Evolutionary conservation across 768 basidiomycete species (phyloP).

Genomic region (Collybia sordida): DNA sequence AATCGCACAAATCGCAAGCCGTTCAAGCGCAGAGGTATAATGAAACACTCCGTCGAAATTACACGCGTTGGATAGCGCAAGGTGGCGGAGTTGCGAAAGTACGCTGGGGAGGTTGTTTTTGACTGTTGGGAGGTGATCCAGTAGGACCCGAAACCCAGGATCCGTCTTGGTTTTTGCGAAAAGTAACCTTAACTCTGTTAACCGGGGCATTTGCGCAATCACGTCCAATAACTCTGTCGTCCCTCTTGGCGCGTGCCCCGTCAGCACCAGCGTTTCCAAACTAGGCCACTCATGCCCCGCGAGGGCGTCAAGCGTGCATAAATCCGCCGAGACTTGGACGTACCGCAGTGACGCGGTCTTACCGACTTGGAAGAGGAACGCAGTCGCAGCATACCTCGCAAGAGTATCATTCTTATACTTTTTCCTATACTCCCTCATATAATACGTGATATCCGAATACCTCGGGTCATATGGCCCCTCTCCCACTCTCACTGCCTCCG

Average conservation of each 20-base stretch:
- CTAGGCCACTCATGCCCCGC: slow-evolving; percentile 31
- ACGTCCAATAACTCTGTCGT: slow-evolving; percentile 29
- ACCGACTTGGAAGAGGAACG: slow-evolving; percentile 30
- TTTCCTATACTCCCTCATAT: slow-evolving; percentile 37
- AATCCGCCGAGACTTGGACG: slow-evolving; percentile 37
- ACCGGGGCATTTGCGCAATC: slow-evolving; percentile 32
- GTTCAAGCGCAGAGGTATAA: slow-evolving; percentile 28
- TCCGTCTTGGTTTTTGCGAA: slow-evolving; percentile 30
- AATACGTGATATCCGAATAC: slow-evolving; percentile 33
- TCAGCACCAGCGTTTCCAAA: slow-evolving; percentile 36
- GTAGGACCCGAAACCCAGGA: slow-evolving; percentile 23
- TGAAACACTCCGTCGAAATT: slow-evolving; percentile 27
- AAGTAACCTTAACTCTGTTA: slow-evolving; percentile 31
- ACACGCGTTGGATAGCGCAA: slow-evolving; percentile 39
- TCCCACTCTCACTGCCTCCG: slow-evolving; percentile 38
- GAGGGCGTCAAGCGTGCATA: slow-evolving; percentile 30
- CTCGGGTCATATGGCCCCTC: slow-evolving; percentile 38
- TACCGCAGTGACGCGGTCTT: slow-evolving; percentile 28
- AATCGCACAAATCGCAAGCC: slow-evolving; percentile 35
- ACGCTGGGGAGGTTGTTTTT: slow-evolving; percentile 20
- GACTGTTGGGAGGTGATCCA: slow-evolving; percentile 15
- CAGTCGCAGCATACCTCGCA: slow-evolving; percentile 26
- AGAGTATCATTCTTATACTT: slow-evolving; percentile 34
- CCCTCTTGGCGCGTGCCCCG: slow-evolving; percentile 35
- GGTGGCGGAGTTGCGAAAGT: slow-evolving; percentile 27